These are phyloP conservation scores for Entrophospora sp. DNA, from an alignment of 192 early-diverging fungal genomes.

Conservation along the genomic window DNA sequence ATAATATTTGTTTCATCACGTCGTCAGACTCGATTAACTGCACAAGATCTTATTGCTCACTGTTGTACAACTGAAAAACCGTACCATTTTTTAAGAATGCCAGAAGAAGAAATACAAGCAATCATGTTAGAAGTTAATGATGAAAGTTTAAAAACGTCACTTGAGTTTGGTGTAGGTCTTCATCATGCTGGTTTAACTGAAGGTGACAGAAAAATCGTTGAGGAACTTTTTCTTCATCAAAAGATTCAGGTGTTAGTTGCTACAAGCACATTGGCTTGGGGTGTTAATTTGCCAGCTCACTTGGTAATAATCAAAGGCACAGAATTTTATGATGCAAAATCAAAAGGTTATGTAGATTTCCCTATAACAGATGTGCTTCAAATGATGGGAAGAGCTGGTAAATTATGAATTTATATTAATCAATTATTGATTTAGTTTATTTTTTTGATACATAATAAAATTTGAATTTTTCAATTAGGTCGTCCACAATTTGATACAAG, in stretches of 20 bases:
- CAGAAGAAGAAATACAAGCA: slow-evolving; percentile 69
- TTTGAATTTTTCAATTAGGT: slow-evolving; percentile 27
- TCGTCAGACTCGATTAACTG: slow-evolving; percentile 91
- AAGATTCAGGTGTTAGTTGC: slow-evolving; percentile 97
- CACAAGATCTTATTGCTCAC: slow-evolving; percentile 89
- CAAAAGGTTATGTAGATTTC: slow-evolving; percentile 86
- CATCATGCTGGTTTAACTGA: slow-evolving; percentile 95
- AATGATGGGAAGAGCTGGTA: slow-evolving; percentile 97
- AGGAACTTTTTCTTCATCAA: slow-evolving; percentile 87
- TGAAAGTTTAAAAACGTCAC: slow-evolving; percentile 61
- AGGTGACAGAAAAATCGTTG: slow-evolving; percentile 74
- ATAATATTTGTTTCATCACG: slow-evolving; percentile 98
- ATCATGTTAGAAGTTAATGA: slow-evolving; percentile 70
- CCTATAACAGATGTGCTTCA: slow-evolving; percentile 97
- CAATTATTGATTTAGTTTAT: neutral
- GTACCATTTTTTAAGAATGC: slow-evolving; percentile 77
- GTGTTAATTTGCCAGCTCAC: slow-evolving; percentile 95
- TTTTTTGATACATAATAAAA: too few species aligned
- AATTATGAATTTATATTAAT: neutral
- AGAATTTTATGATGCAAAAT: slow-evolving; percentile 90
- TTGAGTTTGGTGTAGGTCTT: slow-evolving; percentile 94
- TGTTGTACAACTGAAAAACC: slow-evolving; percentile 93
- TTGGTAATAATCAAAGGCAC: slow-evolving; percentile 98
- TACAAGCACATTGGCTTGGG: slow-evolving; percentile 95
- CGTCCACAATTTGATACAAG: slow-evolving; percentile 93